Base-by-base conservation (phyloP, 106 monocot genomes). In the Alisma plantagoaquatica region DNA sequence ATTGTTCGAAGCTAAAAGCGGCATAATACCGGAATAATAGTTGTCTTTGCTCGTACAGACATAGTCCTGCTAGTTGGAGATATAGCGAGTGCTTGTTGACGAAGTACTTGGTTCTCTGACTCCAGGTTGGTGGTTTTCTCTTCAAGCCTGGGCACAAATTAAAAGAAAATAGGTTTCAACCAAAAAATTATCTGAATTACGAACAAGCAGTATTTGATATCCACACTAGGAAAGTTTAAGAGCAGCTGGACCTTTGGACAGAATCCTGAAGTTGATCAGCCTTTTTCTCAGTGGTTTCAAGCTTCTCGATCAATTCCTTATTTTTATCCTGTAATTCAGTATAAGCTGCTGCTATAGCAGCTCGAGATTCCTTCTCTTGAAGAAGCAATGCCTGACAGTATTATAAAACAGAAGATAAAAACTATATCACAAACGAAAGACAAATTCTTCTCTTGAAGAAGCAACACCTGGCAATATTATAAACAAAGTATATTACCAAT, bases 71-170 rank as follows among this genome's bases (percentile, higher is more conserved):
- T 70, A 59, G 91, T 85, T 31, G 93, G 87, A 56, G 93, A 83
- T 29, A 87, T 77, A 17, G 81, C 58, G 59, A 92, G 81, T 45
- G 81, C 78, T 38, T 85, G 85, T 46, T 86, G 86, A 43, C 84
- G 80, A 62, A 91, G 81, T 24, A 91, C 85, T 81, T 91, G 71
- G 32, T 82, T 82, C 60, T 92, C 91, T 22, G 81, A 77, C 63
- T 92, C 86, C 22, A 86, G 57, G 53, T 85, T 86, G 45, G 86
- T 70, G 29, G 77, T 46, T 31, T 78, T 92, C 51, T 92, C 91
- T 63, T 92, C 86, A 45, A 92, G 78, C 55, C 86, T 92, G 50
- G 24, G 10, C 4, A 46, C 26, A 31, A 14, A 15, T 17, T 16
- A 20, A 46, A 46, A 46, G 15, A 12, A 6, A 46, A 15, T 14